Base-by-base conservation (phyloP, 352 stramenopile species). In the Chrysophaeum taylorii region DNA sequence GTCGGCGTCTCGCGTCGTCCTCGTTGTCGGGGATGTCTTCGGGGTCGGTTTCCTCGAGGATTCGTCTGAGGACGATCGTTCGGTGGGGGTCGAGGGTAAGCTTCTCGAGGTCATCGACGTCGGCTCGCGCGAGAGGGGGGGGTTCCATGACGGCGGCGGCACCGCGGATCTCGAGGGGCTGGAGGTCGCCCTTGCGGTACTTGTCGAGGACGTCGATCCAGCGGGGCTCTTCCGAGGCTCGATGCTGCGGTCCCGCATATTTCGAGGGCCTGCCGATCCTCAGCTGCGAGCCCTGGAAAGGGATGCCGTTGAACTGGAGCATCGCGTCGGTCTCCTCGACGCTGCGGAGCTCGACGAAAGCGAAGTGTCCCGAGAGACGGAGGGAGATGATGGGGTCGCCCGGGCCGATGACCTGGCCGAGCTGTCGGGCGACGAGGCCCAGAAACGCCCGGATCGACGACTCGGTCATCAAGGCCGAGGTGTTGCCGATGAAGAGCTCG, bases 401-500 rank as follows among this genome's bases (percentile, higher is more conserved):
- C 18, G 57, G 29, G 35, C 57, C 69, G 21, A 48, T 27, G n/a
- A 61, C 52, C 45, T 82, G 64, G 7, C 76, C 76, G 25, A 82
- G 68, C 76, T 82, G 71, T 18, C 23, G 45, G 18, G 45, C 45
- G 45, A 57, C 45, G 45, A 25, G 7, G 9, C 45, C 9, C 9
- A 57, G 23, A 27, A 57, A 57, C 43, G 79, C 75, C 39, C 67
- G 69, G 9, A 92, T 70, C 68, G 87, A 82, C 16, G 57, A 43
- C 70, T 89, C 86, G 0, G 82, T 86, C 86, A 90, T 91, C 70
- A 84, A 82, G 0, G 82, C 79, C 0, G 78, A 87, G 1, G 81
- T 89, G 75, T 92, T 92, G 0, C 86, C 86, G n/a, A 92, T 77
- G 77, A 91, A 92, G 0, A 92, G 72, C 77, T 92, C 86, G 7